These are phyloP conservation scores for Globisporangium rhizosaccharum DNA, from an alignment of 352 stramenopile genomes.

Conservation along the genomic window DNA sequence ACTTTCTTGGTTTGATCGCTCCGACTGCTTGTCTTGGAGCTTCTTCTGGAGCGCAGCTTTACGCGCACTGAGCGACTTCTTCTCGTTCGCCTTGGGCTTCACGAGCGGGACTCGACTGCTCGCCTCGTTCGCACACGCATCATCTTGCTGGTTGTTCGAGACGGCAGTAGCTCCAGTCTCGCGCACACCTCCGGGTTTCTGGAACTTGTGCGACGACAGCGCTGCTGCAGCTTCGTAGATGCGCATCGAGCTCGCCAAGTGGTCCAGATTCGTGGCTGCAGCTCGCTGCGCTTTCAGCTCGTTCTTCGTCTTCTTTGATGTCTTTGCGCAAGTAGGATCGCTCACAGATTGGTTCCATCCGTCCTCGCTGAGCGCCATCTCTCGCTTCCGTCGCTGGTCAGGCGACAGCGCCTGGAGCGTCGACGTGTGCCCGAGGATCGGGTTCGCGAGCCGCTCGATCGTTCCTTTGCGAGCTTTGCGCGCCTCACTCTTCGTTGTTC, in stretches of 20 bases:
- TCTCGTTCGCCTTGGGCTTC: not conserved
- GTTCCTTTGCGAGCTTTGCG: conserved; percentile 55
- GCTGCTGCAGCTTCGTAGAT: conserved; percentile 15
- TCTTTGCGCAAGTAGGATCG: not conserved
- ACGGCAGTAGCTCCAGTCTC: not conserved
- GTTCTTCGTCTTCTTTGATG: not conserved
- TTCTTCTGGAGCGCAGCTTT: conserved; percentile 45
- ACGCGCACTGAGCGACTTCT: conserved; percentile 18
- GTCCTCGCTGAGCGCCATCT: conserved; percentile 19
- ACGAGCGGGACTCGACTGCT: not conserved
- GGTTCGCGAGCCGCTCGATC: conserved; percentile 57
- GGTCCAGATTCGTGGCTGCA: conserved; percentile 9
- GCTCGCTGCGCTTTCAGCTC: not conserved
- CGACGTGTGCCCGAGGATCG: conserved; percentile 59
- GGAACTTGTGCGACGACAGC: not conserved
- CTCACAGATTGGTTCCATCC: not conserved
- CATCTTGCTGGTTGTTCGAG: conserved; percentile 20
- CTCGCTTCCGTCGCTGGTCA: conserved; percentile 45
- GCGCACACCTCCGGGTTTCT: conserved; percentile 1
- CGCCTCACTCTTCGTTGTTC: conserved; percentile 33
- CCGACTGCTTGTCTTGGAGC: conserved; percentile 13
- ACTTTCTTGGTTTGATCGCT: conserved; percentile 2
- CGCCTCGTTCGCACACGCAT: conserved; percentile 4
- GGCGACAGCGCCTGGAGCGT: conserved; percentile 58
- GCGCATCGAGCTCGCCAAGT: conserved; percentile 10